phyloP scores from a whole-genome alignment of 768 basidiomycete species.

The Collybia mongolica region DNA sequence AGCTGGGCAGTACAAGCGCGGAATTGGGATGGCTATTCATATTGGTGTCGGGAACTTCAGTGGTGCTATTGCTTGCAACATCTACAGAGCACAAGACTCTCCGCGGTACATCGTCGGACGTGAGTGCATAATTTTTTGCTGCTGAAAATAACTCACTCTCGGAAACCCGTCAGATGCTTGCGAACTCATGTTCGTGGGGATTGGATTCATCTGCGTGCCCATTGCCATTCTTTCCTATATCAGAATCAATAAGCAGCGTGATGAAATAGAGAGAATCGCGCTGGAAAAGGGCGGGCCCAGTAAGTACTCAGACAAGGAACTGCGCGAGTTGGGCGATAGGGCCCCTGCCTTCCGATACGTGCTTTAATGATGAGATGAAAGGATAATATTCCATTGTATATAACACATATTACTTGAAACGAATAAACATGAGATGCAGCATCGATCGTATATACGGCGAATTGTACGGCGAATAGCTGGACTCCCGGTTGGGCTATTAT shows the following conservation, averaged over 20 bases:
- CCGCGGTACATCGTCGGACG: slow-evolving; percentile 65
- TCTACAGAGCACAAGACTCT: slow-evolving; percentile 56
- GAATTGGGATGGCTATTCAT: slow-evolving; percentile 65
- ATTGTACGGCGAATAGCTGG: no score
- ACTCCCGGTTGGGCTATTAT: no score
- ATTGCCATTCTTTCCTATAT: slow-evolving; percentile 48
- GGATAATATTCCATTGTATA: background rate
- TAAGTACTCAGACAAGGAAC: slow-evolving; percentile 32
- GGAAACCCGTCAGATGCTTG: slow-evolving; percentile 44
- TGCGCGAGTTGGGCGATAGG: slow-evolving; percentile 51
- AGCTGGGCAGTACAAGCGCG: slow-evolving; percentile 70
- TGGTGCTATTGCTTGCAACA: slow-evolving; percentile 62
- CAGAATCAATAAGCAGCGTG: slow-evolving; percentile 55
- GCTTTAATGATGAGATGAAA: slow-evolving; percentile 14
- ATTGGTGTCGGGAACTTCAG: slow-evolving; percentile 67
- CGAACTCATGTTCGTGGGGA: slow-evolving; percentile 68
- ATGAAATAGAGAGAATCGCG: slow-evolving; percentile 28
- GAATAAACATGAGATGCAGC: no score
- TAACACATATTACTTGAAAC: no score
- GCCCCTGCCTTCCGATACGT: slow-evolving; percentile 66
- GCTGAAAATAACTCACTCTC: background rate
- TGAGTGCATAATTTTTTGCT: slow-evolving; percentile 29
- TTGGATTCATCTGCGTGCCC: slow-evolving; percentile 55
- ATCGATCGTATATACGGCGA: no score
- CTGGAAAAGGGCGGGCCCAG: slow-evolving; percentile 28